phyloP scores from a whole-genome alignment of 345 rosid genomes.

The Populus ilicifolia region DNA sequence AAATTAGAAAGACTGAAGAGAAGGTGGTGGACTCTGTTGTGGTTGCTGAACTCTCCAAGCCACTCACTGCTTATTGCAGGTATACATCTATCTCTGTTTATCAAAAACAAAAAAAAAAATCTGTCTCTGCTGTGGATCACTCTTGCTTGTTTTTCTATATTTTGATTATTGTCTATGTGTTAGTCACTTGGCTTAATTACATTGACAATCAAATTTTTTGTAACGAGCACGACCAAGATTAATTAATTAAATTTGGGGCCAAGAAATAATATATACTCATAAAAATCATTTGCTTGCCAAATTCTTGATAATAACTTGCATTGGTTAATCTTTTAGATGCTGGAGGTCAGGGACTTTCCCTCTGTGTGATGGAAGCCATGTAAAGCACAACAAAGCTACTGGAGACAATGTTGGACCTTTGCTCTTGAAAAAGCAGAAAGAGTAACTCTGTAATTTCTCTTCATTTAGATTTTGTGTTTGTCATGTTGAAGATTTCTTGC shows the following conservation, averaged over 20 bases:
- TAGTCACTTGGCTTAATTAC: no score
- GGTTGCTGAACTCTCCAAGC: constrained; percentile 72
- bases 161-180: background rate
- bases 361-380: constrained; percentile 83
- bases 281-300: background rate
- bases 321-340: constrained; percentile 44
- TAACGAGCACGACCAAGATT: no score
- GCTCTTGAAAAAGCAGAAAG: constrained; percentile 53
- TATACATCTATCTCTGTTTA: constrained; percentile 5
- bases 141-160: background rate
- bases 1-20: constrained; percentile 74
- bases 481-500: background rate
- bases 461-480: constrained; percentile 35
- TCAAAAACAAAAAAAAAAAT: no score
- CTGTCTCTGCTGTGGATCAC: background rate
- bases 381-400: constrained; percentile 89
- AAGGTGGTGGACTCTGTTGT: constrained; percentile 80
- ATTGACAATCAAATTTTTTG: no score
- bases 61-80: constrained; percentile 87
- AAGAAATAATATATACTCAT: no score
- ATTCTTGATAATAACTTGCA: background rate
- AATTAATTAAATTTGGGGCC: no score
- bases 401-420: constrained; percentile 89
- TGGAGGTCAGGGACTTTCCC: constrained; percentile 96
- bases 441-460: background rate